Conservation (phyloP, 1,139 yeast species). For the Lodderomyces metapsilosis region DNA sequence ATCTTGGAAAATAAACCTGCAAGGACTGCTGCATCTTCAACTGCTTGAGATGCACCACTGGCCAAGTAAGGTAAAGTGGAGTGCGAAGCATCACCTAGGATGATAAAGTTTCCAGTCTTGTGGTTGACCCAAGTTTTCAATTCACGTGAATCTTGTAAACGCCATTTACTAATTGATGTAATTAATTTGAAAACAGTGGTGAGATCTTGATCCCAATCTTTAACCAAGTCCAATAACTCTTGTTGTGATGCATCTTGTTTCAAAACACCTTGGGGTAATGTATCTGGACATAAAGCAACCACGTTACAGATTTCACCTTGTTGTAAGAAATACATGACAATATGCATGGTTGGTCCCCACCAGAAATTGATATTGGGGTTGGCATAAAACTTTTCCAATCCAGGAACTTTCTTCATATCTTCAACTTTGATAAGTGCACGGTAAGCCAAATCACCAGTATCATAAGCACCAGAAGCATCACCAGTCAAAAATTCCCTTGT, state of each 20-base stretch:
- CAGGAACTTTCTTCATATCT: conserved; percentile 22
- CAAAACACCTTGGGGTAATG: conserved; percentile 19
- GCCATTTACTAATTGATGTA: conserved; percentile 27
- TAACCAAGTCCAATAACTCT: conserved; percentile 24
- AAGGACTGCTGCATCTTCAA: conserved; percentile 29
- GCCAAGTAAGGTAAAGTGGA: conserved; percentile 39
- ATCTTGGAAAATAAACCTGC: conserved; percentile 15
- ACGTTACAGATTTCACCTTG: conserved; percentile 18
- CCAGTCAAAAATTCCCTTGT: conserved; percentile 16
- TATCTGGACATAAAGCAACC: conserved; percentile 18
- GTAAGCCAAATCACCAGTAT: conserved; percentile 19
- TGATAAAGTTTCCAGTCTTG: conserved; percentile 21
- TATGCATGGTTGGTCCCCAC: conserved; percentile 33
- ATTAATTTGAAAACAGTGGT: conserved; percentile 20
- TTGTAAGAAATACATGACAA: conserved; percentile 29
- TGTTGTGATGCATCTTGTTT: conserved; percentile 20
- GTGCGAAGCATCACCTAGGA: conserved; percentile 40
- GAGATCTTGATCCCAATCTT: conserved; percentile 30
- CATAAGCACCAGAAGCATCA: conserved; percentile 17
- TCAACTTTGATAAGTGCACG: conserved; percentile 20
- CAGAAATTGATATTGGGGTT: conserved; percentile 30
- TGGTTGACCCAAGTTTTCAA: conserved; percentile 20
- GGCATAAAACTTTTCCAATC: conserved; percentile 19
- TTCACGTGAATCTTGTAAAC: conserved; percentile 26
- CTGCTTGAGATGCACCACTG: conserved; percentile 41